Evolutionary conservation across 495 filamentous ascomycete genomes (phyloP), one percentile per base, ranked within the genome.

Genomic region (Hypoxylon crocopeplum): DNA sequence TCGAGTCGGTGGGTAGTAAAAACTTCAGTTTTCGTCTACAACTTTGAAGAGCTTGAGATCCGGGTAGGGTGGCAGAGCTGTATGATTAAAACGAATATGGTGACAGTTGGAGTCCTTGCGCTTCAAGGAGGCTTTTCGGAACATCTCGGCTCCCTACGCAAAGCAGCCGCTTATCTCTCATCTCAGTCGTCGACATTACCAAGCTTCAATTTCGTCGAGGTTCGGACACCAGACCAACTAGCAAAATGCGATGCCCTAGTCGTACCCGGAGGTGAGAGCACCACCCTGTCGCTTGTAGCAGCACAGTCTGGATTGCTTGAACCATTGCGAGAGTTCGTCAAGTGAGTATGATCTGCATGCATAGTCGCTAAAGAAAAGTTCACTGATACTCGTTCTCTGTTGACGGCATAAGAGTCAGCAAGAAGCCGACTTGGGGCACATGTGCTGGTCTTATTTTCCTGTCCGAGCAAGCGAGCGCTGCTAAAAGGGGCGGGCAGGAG

Each of bases 401-500:
- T 19, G 2, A 21, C 15, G 8, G 8, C 7, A 40, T 53, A 40
- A 81, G 78, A 57, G 77, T 87, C n/a, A 62, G 84, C 41, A 83
- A 87, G 63, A 93, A 90, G 69, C 93, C 95, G 15, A 89, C 88
- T 13, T 98, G 94, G 94, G 94, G 94, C 10, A 98, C 94, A 19
- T 98, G 94, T 70, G 94, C 94, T 17, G 94, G 94, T 4, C 80
- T 98, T 50, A 97, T 98, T 59, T 75, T 98, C 30, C 88, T 98
- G 38, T 86, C 91, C 10, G 92, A 96, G 69, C 84, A 88, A 36
- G 95, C 94, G 17, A 93, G 92, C 69, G 82, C 86, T 19, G 93
- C 90, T 2, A 98, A 96, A 69, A 85, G 88, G 54, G 92, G 92
- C 36, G 94, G 94, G 0, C 94, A 98, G 67, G 92, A 97, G 42